phyloP scores from a whole-genome alignment of 352 stramenopile species.

The Elongisporangium anandrum region DNA sequence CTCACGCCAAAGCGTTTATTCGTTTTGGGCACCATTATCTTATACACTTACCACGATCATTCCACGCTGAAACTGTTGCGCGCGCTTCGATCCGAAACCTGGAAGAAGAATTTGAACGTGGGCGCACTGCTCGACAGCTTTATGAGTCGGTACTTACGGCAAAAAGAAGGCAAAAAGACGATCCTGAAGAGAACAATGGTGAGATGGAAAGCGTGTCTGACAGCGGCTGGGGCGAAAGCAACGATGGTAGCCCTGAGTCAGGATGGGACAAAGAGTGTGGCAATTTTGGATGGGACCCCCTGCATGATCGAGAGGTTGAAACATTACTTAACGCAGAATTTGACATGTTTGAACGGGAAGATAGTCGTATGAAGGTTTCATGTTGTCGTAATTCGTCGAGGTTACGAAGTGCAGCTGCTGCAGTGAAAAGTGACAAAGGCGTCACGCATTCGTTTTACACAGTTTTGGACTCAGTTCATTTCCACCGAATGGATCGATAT shows the following conservation, averaged over 20 bases:
- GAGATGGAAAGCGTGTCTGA: neutral
- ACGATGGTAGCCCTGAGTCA: too few relatives aligned
- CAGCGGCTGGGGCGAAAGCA: too few relatives aligned
- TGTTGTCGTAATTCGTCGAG: slow-evolving; percentile 11
- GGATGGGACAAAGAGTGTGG: too few relatives aligned
- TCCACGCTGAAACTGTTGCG: slow-evolving; percentile 70
- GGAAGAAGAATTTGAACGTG: slow-evolving; percentile 75
- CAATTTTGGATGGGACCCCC: too few relatives aligned
- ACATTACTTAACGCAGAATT: too few relatives aligned
- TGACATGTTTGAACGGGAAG: too few relatives aligned
- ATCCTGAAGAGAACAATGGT: slow-evolving; percentile 4
- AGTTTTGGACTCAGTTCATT: slow-evolving; percentile 37
- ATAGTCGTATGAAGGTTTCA: too few relatives aligned
- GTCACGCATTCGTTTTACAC: slow-evolving; percentile 79
- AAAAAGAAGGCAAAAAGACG: slow-evolving; percentile 31
- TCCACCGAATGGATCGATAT: slow-evolving; percentile 33
- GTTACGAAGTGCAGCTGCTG: slow-evolving; percentile 32
- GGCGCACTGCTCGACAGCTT: slow-evolving; percentile 57
- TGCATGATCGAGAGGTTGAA: too few relatives aligned
- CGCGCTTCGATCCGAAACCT: slow-evolving; percentile 67
- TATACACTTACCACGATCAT: slow-evolving; percentile 73
- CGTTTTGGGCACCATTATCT: slow-evolving; percentile 79
- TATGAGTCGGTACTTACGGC: slow-evolving; percentile 70
- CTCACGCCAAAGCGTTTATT: slow-evolving; percentile 59
- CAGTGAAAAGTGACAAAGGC: slow-evolving; percentile 49